phyloP scores from a whole-genome alignment of 1,284 basidiomycete species.

The Ceratobasidium sp. region DNA sequence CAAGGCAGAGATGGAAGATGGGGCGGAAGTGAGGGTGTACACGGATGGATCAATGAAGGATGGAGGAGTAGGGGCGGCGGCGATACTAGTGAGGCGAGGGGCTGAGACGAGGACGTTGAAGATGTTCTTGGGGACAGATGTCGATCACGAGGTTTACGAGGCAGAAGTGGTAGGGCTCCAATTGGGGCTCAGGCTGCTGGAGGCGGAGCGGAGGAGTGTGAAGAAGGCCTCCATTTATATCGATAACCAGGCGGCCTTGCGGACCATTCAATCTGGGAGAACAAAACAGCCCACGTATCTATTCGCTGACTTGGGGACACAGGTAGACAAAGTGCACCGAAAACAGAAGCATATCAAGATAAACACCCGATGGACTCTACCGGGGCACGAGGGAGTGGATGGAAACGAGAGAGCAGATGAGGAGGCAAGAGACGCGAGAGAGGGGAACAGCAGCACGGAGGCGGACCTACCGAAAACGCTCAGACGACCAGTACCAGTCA shows the following conservation, averaged over 20 bases:
- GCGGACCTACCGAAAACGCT: neutral
- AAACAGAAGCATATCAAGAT: neutral
- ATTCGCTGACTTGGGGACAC: conserved; percentile 7
- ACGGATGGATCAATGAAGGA: conserved; percentile 36
- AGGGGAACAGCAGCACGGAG: neutral
- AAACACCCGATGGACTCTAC: conserved; percentile 13
- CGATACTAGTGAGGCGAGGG: neutral
- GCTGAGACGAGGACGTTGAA: neutral
- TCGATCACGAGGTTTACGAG: conserved; percentile 46
- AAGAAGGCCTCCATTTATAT: neutral
- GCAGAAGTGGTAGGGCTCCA: conserved; percentile 44
- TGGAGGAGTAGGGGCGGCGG: conserved; percentile 33
- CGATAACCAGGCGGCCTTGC: conserved; percentile 43
- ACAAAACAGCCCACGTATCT: neutral
- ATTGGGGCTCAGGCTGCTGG: conserved; percentile 36
- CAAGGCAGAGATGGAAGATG: neutral
- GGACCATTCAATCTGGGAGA: conserved; percentile 14
- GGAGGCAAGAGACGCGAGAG: conserved; percentile 19
- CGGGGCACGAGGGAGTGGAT: neutral
- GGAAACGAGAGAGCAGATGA: conserved; percentile 37
- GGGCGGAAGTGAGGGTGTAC: conserved; percentile 18
- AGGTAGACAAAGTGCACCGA: neutral
- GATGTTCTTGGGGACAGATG: conserved; percentile 16
- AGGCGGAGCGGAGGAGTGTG: neutral
- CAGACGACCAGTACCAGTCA: neutral